These are phyloP conservation scores for Vanderwaltozyma polyspora DNA, from an alignment of 805 yeast species.

Conservation along the genomic window DNA sequence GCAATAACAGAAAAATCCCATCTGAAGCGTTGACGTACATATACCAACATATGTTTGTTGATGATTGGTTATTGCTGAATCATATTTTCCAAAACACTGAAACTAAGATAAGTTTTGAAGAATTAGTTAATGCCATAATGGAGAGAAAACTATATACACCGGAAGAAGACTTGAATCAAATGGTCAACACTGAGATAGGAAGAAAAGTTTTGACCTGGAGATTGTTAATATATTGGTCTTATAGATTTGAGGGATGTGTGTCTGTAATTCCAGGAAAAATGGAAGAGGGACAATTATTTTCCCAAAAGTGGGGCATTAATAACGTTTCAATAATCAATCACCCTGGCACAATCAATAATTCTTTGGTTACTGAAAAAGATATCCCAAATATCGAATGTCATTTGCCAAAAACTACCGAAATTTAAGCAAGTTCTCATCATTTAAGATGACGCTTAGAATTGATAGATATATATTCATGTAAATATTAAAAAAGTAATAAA, in stretches of 20 bases:
- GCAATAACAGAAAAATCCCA: neutral
- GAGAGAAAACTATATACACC: conserved; percentile 43
- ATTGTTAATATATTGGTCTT: conserved; percentile 31
- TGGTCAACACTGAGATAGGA: conserved; percentile 29
- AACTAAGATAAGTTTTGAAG: conserved; percentile 32
- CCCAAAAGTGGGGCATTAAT: conserved; percentile 25
- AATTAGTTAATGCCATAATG: conserved; percentile 42
- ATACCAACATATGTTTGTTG: conserved; percentile 38
- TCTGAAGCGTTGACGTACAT: conserved; percentile 35
- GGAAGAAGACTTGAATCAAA: conserved; percentile 22
- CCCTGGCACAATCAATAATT: conserved; percentile 12
- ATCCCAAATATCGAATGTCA: too few species aligned
- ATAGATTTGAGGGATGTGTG: conserved; percentile 27
- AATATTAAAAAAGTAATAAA: too few species aligned
- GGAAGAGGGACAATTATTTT: conserved; percentile 19
- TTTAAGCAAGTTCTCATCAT: too few species aligned
- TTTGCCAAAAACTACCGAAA: too few species aligned
- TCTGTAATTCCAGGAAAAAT: conserved; percentile 19
- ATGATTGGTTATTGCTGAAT: conserved; percentile 21
- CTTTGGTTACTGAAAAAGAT: conserved; percentile 3
- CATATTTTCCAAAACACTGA: conserved; percentile 5
- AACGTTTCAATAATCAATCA: conserved; percentile 18
- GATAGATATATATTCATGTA: too few species aligned
- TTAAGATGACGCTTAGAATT: too few species aligned
- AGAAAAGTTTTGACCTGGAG: conserved; percentile 30